Evolutionary conservation across 768 basidiomycete species (phyloP).

Genomic region (Amanita phalloides): DNA sequence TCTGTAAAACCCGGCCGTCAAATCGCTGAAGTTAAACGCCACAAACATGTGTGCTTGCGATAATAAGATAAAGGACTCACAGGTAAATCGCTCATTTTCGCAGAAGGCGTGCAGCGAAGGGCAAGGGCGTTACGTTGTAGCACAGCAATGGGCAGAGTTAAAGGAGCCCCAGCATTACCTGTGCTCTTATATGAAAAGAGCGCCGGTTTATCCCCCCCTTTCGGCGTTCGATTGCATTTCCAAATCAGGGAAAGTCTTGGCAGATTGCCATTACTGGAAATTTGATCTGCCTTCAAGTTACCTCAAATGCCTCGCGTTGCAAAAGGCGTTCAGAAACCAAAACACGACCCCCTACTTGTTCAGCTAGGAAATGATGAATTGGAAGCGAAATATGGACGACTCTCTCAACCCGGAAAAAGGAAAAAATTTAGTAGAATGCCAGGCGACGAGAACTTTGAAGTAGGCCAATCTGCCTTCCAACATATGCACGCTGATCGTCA

Average conservation of each 20-base stretch:
- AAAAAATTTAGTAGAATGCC: slow-evolving; percentile 45
- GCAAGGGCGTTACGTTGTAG: background rate
- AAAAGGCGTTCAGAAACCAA: slow-evolving; percentile 40
- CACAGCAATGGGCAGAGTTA: background rate
- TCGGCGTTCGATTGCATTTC: background rate
- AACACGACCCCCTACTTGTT: slow-evolving; percentile 82
- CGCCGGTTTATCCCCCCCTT: background rate
- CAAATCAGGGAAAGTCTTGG: background rate
- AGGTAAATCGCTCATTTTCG: background rate
- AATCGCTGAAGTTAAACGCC: background rate
- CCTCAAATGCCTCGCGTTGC: slow-evolving; percentile 52
- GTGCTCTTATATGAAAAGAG: background rate
- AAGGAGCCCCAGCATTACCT: background rate
- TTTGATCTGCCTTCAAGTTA: too few species aligned
- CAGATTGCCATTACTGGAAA: background rate
- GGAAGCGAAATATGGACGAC: slow-evolving; percentile 66
- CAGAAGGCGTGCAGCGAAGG: background rate
- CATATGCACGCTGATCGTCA: slow-evolving; percentile 7
- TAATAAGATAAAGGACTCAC: background rate
- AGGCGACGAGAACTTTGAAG: slow-evolving; percentile 50
- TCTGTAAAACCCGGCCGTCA: slow-evolving; percentile 23
- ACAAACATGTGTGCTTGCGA: background rate
- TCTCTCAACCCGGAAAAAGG: slow-evolving; percentile 68
- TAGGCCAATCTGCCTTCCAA: slow-evolving; percentile 17
- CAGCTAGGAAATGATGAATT: slow-evolving; percentile 77